Evolutionary conservation across 257 asterid genomes (phyloP), one percentile per base, ranked within the genome.

Genomic region (Solanum clarkiae): DNA sequence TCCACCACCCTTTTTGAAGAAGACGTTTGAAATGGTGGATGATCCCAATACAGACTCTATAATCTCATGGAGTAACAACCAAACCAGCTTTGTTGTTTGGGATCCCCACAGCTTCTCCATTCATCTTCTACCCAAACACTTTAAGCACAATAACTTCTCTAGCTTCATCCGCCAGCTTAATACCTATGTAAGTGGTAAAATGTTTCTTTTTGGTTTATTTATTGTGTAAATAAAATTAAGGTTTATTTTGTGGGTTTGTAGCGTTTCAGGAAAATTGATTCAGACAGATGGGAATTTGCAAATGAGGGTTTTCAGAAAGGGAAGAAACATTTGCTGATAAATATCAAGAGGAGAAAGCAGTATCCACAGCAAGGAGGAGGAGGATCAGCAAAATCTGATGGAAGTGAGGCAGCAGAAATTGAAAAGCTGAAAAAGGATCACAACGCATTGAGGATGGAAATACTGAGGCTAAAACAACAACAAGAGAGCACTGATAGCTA

Each of bases 151-250:
- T 86, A 94, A 94, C 89, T 96, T 96, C 92, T 95, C 99, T 3
- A 95, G 99, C 93, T 96, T 96, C 75, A 92, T 96, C 71, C 94
- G 98, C 55, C 99, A 97, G 60, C 98, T 97, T 77, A 95, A 95
- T 84, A 97, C 99, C 86, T 94, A 94, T 87, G 99, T 96, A 85
- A 89, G 98, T 16, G 63, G 63, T 56, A 16, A 17, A 56, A 16
- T 56, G 42, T 56, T n/a, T 56, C 22, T 56, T 56, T 17, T 70
- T 17, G 49, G 26, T 82, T 66, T 69, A 29, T 82, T 66, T 69
- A 22, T 62, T 68, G 42, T 36, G 42, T 4, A 36, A 36, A 36
- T 4, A 36, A 36, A 36, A 36, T 36, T 36, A 36, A 36, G 42
- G 42, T 36, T 83, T 65, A 24, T 51, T 1, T 32, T 26, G 60